Evolutionary conservation across 306 rosid species (phyloP), one percentile per base, ranked within the genome.

Genomic region (Myrica gale): DNA sequence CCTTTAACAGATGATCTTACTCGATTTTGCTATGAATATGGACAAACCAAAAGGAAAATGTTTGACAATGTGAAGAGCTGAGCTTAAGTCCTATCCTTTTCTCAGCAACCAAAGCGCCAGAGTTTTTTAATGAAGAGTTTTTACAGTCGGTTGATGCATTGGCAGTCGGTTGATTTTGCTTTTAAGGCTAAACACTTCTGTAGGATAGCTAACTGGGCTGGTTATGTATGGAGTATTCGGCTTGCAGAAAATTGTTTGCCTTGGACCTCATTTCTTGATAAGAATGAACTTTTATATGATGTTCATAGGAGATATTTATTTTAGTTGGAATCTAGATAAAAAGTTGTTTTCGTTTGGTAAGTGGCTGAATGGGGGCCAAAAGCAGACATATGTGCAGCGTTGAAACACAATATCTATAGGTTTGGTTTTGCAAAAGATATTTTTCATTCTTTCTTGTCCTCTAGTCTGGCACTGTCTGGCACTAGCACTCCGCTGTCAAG

Each of bases 381-480:
- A 39, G 13, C 60, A 19, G 26, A 7, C 37, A 5, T 6, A 15
- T 32, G 19, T 32, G 9, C 15, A 7, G 23, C 41, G 32, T 16
- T 63, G 47, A 63, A 16, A 6, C 10, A 15, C 66, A 23, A 23
- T 11, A 58, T 21, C 11, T 37, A 15, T 21, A 42, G 47, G 21
- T 16, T 63, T 63, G 69, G 15, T 39, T 63, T 37, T 63, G 19
- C 20, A 15, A 46, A 39, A 6, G 10, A 13, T 39, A 46, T 39
- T 63, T 15, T 39, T 4, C 21, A 19, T 62, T 12, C 46, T 55
- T 20, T 73, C 7, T 4, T 44, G 20, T 32, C 73, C 32, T 48
- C 53, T 53, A 73, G 48, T 73, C 75, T 62, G 19, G 71, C 51
- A 73, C 47, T 17, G 48, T 73, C 75, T 62, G 19, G 71, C 51